Percentiles rank a stretch among this genome's conserved stretches.
Conservation (phyloP, 1,284 basidiomycete species). For the Cryptococcus sp. region DNA sequence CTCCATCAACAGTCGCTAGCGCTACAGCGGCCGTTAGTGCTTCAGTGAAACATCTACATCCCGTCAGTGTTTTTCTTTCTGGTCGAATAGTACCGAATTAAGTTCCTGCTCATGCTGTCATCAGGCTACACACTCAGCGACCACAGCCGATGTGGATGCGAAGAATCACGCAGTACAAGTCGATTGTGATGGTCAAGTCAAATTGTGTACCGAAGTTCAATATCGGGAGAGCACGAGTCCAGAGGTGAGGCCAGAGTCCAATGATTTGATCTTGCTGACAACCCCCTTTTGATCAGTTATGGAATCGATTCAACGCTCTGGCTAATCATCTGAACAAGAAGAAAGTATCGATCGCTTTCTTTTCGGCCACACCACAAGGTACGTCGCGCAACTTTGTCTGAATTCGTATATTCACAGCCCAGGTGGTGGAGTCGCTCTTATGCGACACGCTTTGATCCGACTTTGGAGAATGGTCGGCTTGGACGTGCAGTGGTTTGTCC, state of each 20-base stretch:
- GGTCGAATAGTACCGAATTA: background rate
- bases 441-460: constrained; percentile 81
- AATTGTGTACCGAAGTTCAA: constrained; percentile 30
- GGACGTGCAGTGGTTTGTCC: constrained; percentile 76
- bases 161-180: constrained; percentile 36
- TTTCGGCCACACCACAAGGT: constrained; percentile 85
- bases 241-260: constrained; percentile 18
- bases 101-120: background rate
- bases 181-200: constrained; percentile 34
- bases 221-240: constrained; percentile 38
- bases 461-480: constrained; percentile 73
- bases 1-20: constrained; percentile 30
- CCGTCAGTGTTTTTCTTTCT: constrained; percentile 15
- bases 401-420: background rate
- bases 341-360: constrained; percentile 79
- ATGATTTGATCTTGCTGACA: background rate
- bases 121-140: constrained; percentile 37
- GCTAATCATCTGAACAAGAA: constrained; percentile 74
- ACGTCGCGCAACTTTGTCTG: background rate
- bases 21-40: constrained; percentile 35
- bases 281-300: constrained; percentile 13
- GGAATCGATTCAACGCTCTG: constrained; percentile 57
- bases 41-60: constrained; percentile 37
- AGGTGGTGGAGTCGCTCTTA: constrained; percentile 77
- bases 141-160: constrained; percentile 22